Evolutionary conservation across 2,329 filamentous ascomycete genomes (phyloP).

Genomic region (Scytalidium sp.): DNA sequence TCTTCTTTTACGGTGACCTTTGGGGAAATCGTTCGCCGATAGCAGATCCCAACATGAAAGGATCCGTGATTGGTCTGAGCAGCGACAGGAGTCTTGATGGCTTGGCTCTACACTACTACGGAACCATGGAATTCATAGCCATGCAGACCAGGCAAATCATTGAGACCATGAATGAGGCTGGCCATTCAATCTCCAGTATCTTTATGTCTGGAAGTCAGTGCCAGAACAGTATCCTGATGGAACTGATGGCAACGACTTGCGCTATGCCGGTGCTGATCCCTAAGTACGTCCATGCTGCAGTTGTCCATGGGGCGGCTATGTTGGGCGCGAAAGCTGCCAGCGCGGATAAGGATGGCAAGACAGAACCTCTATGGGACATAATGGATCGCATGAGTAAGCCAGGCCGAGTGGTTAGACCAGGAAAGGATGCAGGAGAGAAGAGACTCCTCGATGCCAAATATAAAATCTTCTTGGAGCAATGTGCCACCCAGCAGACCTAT

Average conservation of each 20-base stretch:
- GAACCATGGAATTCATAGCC: constrained; percentile 96
- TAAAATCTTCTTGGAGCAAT: constrained; percentile 92
- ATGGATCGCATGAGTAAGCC: constrained; percentile 98
- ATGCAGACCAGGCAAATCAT: constrained; percentile 96
- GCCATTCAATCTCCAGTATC: constrained; percentile 85
- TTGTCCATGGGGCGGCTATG: constrained; percentile 98
- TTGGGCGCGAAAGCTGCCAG: constrained; percentile 95
- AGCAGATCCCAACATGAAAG: constrained; percentile 90
- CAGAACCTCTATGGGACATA: constrained; percentile 89
- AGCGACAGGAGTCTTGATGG: constrained; percentile 85
- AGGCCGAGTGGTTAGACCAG: constrained; percentile 77
- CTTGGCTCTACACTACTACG: constrained; percentile 90
- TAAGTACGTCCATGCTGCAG: constrained; percentile 88
- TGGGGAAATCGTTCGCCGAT: constrained; percentile 96
- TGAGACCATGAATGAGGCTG: constrained; percentile 86
- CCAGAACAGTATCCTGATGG: constrained; percentile 91
- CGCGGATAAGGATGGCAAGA: constrained; percentile 70
- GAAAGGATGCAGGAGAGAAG: constrained; percentile 69
- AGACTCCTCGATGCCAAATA: constrained; percentile 85
- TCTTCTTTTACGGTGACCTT: constrained; percentile 98
- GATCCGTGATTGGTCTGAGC: constrained; percentile 80
- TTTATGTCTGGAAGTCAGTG: constrained; percentile 99
- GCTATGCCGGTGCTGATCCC: constrained; percentile 92
- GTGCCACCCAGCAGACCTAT: constrained; percentile 79
- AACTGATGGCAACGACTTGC: constrained; percentile 85